Evolutionary conservation across 2,329 filamentous ascomycete species (phyloP).

Genomic region (Hypoxylon sp.): DNA sequence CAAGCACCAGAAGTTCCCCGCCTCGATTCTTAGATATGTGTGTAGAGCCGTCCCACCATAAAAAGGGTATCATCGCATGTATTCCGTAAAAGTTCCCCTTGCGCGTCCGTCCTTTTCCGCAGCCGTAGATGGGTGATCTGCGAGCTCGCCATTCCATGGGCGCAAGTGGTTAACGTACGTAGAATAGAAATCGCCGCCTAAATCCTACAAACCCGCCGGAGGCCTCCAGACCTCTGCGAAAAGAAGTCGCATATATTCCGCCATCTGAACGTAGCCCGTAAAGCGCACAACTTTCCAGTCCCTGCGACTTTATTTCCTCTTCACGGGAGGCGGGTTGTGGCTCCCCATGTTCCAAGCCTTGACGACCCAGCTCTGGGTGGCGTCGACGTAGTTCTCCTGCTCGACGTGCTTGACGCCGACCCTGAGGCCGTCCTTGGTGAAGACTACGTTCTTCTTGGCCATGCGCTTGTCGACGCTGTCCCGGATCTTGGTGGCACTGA

Average conservation of each 20-base stretch:
- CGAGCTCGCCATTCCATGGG: constrained; percentile 1
- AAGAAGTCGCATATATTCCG: constrained; percentile 11
- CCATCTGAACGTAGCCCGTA: not conserved
- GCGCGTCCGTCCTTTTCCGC: constrained; percentile 8
- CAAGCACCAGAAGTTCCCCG: constrained; percentile 10
- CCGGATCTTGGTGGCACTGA: constrained; percentile 74
- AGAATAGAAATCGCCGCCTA: constrained; percentile 8
- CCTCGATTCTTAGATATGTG: constrained; percentile 17
- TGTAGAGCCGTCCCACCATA: constrained; percentile 4
- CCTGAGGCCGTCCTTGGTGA: constrained; percentile 79
- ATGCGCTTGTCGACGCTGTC: constrained; percentile 75
- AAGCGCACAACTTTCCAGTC: constrained; percentile 27
- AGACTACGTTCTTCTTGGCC: constrained; percentile 80
- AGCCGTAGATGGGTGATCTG: not conserved
- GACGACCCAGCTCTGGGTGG: constrained; percentile 76
- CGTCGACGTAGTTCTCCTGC: constrained; percentile 78
- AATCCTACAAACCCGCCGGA: constrained; percentile 7
- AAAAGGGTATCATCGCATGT: constrained; percentile 35
- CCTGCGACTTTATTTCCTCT: constrained; percentile 50
- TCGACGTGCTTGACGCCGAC: constrained; percentile 77
- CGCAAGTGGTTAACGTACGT: constrained; percentile 15
- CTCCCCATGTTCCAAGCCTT: constrained; percentile 72
- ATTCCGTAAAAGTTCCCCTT: constrained; percentile 25
- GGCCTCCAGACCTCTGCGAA: constrained; percentile 1
- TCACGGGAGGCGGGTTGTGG: constrained; percentile 49